Evolutionary conservation across 192 early-diverging fungal genomes (phyloP), one percentile per base, ranked within the genome.

Genomic region (Entophlyctis luteolus): DNA sequence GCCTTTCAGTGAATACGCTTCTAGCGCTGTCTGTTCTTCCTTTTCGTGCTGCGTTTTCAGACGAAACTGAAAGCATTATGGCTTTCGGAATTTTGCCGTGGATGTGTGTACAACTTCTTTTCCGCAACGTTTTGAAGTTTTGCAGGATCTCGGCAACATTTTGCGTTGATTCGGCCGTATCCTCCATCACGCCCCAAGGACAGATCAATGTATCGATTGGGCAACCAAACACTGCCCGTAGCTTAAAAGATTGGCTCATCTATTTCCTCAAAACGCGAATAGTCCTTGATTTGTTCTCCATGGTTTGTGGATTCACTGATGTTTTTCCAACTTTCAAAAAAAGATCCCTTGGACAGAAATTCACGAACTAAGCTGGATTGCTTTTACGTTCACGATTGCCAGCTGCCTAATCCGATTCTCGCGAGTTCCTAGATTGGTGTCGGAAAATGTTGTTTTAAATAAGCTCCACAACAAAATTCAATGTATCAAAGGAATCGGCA

Each of bases 401-500:
- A 6, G n/a, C n/a, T 23, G 23, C 5, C 67, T 68, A n/a, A 14
- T 56, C 48, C 45, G 50, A 37, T 46, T 31, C 23, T 18, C 28
- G 16, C 6, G 58, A 10, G 20, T 59, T 3, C 58, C 58, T 0
- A 6, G 8, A 4, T 62, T 62, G 45, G 33, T 70, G 57, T 27
- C 32, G 16, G 4, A 28, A 6, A 46, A 18, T 28, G 58, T 59
- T 0, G 14, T 62, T 10, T 52, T 57, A 33, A 18, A 16, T 1
- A 10, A 5, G 6, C 25, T 62, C 2, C 46, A 62, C 42, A 70
- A 4, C 34, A 20, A 27, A 10, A 18, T 70, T 16, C 22, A 58
- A 32, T 53, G 36, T 18, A 62, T 34, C 10, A 18, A 14, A 14
- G 58, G 58, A 20, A 52, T 70, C 35, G 68, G 68, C 16, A 59